phyloP scores from a whole-genome alignment of 2,329 filamentous ascomycete genomes.

The Pyricularia sp. region DNA sequence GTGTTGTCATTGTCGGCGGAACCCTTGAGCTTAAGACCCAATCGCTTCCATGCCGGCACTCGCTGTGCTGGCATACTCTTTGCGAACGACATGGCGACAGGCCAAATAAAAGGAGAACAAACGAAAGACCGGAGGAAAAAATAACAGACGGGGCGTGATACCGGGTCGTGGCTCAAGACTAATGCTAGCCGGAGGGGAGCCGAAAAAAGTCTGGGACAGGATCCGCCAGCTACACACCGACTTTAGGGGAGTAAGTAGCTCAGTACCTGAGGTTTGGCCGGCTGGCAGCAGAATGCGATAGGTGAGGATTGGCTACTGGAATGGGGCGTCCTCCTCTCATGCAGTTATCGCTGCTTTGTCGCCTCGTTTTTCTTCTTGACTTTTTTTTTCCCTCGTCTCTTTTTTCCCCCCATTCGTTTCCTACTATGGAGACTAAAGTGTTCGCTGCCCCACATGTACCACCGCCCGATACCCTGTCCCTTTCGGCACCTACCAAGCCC shows the following conservation, averaged over 20 bases:
- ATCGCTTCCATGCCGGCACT: constrained; percentile 51
- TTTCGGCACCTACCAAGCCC: background rate
- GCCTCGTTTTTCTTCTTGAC: constrained; percentile 4
- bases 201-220: background rate
- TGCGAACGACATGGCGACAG: constrained; percentile 10
- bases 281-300: background rate
- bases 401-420: background rate
- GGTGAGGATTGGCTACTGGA: background rate
- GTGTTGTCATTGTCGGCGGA: constrained; percentile 13
- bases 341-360: background rate
- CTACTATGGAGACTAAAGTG: background rate
- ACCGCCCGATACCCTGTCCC: background rate
- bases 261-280: background rate
- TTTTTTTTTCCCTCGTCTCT: background rate
- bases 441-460: background rate
- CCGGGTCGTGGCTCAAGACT: background rate
- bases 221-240: background rate
- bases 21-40: constrained; percentile 53
- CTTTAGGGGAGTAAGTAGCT: background rate
- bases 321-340: constrained; percentile 1
- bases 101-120: constrained; percentile 8
- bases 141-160: background rate
- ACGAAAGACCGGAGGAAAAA: background rate
- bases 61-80: constrained; percentile 33
- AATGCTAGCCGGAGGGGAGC: background rate